Evolutionary conservation across 371 early-diverging fungal species (phyloP), one percentile per base, ranked within the genome.

Genomic region (Sporodiniella umbellata): DNA sequence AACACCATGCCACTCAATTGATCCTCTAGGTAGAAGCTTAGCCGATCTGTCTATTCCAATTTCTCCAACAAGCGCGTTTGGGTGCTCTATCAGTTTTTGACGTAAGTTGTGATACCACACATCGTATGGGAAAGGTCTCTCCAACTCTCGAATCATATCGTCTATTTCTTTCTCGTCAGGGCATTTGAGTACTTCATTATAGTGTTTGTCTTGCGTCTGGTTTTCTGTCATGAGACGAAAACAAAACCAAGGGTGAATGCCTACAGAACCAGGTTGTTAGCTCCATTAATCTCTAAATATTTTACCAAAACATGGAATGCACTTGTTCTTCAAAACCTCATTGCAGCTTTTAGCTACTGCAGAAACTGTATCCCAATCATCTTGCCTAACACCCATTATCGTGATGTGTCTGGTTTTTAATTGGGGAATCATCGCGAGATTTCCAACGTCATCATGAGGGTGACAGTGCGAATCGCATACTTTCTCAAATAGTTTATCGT

Each of bases 21-120:
- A 51, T 4, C 75, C 72, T 18, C 77, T 78, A n/a, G 81, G 78
- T n/a, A 73, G 56, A 10, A 84, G 39, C 30, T 70, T 75, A 18
- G 78, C 94, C 22, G 72, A 74, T 56, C 84, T 78, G 56, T 95
- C 96, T 35, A 95, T 60, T 0, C 96, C 96, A 33, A 92, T 83
- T 62, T 95, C 96, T 28, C 95, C 96, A 0, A 92, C 74, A 10
- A 89, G 35, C 0, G 87, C 81, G 17, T 55, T 14, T 3, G 85
- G 85, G 53, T 86, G 46, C 10, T 58, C 39, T 12, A 47, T 3
- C 4, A 77, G 52, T 2, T 40, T 45, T 19, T 56, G 51, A 10
- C 59, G 60, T 11, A 77, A 37, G 33, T 60, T 53, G 12, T 22
- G 42, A 12, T 64, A 59, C 78, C 78, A 77, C 3, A 19, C 42